Evolutionary conservation across 371 early-diverging fungal species (phyloP), one percentile per base, ranked within the genome.

Genomic region (Haplosporangium sp.): DNA sequence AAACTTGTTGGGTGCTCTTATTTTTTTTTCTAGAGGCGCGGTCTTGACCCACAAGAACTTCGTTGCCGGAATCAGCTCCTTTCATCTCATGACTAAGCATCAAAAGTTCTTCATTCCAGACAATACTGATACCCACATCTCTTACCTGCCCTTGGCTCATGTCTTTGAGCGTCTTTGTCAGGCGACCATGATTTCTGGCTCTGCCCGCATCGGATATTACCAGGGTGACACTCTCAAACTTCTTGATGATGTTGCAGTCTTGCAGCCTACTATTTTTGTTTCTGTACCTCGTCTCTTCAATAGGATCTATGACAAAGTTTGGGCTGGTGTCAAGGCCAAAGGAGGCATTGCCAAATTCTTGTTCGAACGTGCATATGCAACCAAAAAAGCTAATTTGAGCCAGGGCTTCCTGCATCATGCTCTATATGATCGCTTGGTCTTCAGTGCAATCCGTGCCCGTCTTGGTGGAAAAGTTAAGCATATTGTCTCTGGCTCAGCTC

Each of bases 231-330:
- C 95, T 5, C 76, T 91, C 45, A 96, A 95, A 82, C 84, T 98
- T 38, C 72, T 97, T 60, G 97, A 98, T 61, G 98, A 98, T 81
- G 92, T 97, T 77, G 88, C 86, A 34, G 95, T 93, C 69, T 88
- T 98, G 61, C 89, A 91, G 67, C 99, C 99, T 3, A 97, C 98
- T 9, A 91, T 98, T 52, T 95, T 99, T 78, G 92, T 93, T 27
- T 92, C 95, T 4, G 99, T 99, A 7, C 99, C 99, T 35, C 91
- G 99, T 64, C 91, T 99, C 40, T 96, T 96, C 85, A 98, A 98
- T 85, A 90, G 97, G 45, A 95, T 99, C 78, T 96, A 98, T 83
- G 97, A 97, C 84, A 96, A 94, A 78, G 96, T 99, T 6, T 84
- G 92, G 83, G 87, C 91, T 0, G 91, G 92, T 60, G 94, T 97